Evolutionary conservation across 176 grass and related monocot genomes (phyloP), one percentile per base, ranked within the genome.

Genomic region (Triticum urartu): DNA sequence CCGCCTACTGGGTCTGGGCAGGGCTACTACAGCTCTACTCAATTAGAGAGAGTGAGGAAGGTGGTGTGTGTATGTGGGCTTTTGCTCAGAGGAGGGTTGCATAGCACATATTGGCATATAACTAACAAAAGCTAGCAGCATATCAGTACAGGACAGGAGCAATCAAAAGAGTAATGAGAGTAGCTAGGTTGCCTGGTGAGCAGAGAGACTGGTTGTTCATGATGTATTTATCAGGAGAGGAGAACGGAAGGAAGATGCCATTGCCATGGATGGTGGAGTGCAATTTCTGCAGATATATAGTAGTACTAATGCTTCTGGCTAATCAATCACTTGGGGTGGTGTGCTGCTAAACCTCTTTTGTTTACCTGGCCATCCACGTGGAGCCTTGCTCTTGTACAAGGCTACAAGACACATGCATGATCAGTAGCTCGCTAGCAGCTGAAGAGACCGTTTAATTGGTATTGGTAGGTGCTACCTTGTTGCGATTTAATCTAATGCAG

Each of bases 281-380:
- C 56, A 76, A 54, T 76, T 32, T 63, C 34, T 63, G 77, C 58
- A 79, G 33, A 78, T 22, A 79, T 40, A 61, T 14, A 9, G 3
- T 59, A 30, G 28, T 30, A 30, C 28, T 30, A 59, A 7, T 71
- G 61, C 38, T 50, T 11, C 64, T 30, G 58, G 21, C 52, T 63
- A 13, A 72, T 62, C 48, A 8, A 61, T 62, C 48, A n/a, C 47
- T 54, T 59, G 12, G 12, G 65, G 43, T 38, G 60, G 38, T 67
- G 60, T 66, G 40, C 68, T 75, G 28, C 79, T 75, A 54, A 54
- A n/a, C 30, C 24, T 40, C 11, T 62, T 62, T 22, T 79, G 15
- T 66, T 81, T n/a, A 28, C 9, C 12, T 28, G 48, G 32, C 4
- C 13, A 83, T 77, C 86, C 64, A 88, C 87, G 81, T 88, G 87